Evolutionary conservation across 768 basidiomycete genomes (phyloP), one percentile per base, ranked within the genome.

Genomic region (Erythrobasidium yunnanense): DNA sequence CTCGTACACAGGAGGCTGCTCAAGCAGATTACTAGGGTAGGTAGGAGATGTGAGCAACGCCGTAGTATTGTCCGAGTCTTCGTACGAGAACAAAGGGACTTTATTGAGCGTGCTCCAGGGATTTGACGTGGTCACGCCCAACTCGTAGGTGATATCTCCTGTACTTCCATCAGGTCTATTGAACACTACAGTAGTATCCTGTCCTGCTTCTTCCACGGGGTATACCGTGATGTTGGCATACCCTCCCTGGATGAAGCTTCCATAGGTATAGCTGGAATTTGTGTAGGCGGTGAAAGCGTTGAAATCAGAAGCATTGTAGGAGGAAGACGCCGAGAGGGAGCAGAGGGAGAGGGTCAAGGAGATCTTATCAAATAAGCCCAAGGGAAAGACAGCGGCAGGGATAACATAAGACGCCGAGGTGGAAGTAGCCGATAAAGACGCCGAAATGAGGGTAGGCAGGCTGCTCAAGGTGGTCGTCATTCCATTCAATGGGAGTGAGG

Each of bases 41-140:
- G 69, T 71, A 11, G 67, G 55, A 0, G 69, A 57, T 2, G 72
- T 60, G 13, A 73, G 35, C 15, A 73, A 67, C 8, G 70, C 73
- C 32, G 45, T 22, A 3, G 55, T 30, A 42, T 55, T 38, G 45
- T 71, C 70, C 8, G 69, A 46, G 54, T 73, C 73, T 7, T 67
- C 68, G 49, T 68, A 60, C 15, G 55, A 11, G 38, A 68, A 56
- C 18, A 70, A 35, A 2, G 67, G 67, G 0, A n/a, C 25, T 17
- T 42, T 56, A 11, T 66, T 55, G 15, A 45, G n/a, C 2, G 55
- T 17, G 13, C 65, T 65, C 45, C 66, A 23, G 2, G 67, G 67
- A n/a, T n/a, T 42, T 11, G 11, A 11, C 2, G 56, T 32, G 22
- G 56, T 23, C 17, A 71, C 52, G 4, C 66, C 68, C 8, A 73